Percentiles rank a stretch among this genome's conserved stretches.
Conservation (phyloP, 2,329 filamentous ascomycete species). For the Cytospora mali region DNA sequence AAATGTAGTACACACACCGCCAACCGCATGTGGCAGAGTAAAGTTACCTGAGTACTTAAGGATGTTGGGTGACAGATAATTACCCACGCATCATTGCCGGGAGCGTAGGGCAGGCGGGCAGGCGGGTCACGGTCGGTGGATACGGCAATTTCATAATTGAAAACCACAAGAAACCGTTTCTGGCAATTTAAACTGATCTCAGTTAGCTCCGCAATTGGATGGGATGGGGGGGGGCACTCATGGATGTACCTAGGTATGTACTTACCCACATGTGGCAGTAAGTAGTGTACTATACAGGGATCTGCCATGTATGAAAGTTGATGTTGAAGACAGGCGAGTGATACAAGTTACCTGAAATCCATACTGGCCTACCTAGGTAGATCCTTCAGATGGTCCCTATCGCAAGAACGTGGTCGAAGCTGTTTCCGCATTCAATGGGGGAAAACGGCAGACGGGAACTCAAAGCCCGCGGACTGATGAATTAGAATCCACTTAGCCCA, state of each 20-base stretch:
- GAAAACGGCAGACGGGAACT: neutral
- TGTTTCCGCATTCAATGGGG: neutral
- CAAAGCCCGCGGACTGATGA: neutral
- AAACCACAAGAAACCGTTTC: slow-evolving; percentile 14
- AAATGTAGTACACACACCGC: slow-evolving; percentile 22
- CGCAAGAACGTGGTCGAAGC: neutral
- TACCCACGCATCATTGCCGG: slow-evolving; percentile 27
- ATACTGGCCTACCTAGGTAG: neutral
- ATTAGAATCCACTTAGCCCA: neutral
- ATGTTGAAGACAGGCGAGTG: neutral
- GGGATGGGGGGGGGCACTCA: neutral
- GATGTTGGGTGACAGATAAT: slow-evolving; percentile 18
- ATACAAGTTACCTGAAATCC: neutral
- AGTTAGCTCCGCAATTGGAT: slow-evolving; percentile 19
- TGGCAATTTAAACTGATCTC: slow-evolving; percentile 11
- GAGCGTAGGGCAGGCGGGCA: slow-evolving; percentile 14
- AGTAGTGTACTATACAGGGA: slow-evolving; percentile 2
- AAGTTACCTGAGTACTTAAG: neutral
- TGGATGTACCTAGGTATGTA: slow-evolving; percentile 5
- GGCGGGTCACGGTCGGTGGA: slow-evolving; percentile 21
- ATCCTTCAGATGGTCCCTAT: neutral
- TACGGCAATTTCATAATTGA: slow-evolving; percentile 19
- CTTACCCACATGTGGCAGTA: slow-evolving; percentile 12
- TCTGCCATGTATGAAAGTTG: slow-evolving; percentile 3
- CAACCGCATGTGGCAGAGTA: slow-evolving; percentile 22